Base-by-base conservation (phyloP, 2,329 filamentous ascomycete genomes). In the Didymella lethalis region DNA sequence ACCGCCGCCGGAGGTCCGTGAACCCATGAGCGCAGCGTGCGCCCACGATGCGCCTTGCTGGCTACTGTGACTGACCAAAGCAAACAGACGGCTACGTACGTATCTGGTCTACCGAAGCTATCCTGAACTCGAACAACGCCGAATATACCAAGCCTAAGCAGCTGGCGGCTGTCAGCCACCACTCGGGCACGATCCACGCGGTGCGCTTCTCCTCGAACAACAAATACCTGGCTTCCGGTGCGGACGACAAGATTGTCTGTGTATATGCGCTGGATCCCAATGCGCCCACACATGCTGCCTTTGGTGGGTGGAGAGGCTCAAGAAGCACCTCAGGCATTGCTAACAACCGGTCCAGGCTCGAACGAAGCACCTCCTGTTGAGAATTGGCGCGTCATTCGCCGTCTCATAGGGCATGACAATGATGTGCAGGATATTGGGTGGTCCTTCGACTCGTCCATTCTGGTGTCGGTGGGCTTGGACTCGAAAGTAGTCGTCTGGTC, bases 401-500 rank as follows among this genome's bases (percentile, higher is more conserved):
- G 95, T 63, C 82, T 99, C 51, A 95, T 97, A 59, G 96, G 95
- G 16, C 96, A 99, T 76, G 95, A 99, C 72, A 99, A 98, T 74
- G 95, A 99, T 80, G 93, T 99, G 5, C 95, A 99, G 78, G 96
- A 99, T 80, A 82, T 99, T 58, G 95, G 93, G 29, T 99, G 95
- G 95, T 97, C 95, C 20, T 89, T 90, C 74, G 95, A 99, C 80
- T 96, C 93, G 29, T 97, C 94, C 1, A 92, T 99, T 54, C 82
- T 99, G 61, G 93, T 98, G 4, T 98, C 95, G 0, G 95, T 99
- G 26, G 96, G 95, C 1, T 81, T 99, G 66, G 95, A 99, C 79
- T 98, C 95, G 43, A 99, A 99, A 79, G 90, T 99, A 14, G 95
- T 99, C 10, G 90, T 99, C 23, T 99, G 95, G 95, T 98, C 94